Conservation (phyloP, 2,329 filamentous ascomycete species). For the Fusarium anguioides region DNA sequence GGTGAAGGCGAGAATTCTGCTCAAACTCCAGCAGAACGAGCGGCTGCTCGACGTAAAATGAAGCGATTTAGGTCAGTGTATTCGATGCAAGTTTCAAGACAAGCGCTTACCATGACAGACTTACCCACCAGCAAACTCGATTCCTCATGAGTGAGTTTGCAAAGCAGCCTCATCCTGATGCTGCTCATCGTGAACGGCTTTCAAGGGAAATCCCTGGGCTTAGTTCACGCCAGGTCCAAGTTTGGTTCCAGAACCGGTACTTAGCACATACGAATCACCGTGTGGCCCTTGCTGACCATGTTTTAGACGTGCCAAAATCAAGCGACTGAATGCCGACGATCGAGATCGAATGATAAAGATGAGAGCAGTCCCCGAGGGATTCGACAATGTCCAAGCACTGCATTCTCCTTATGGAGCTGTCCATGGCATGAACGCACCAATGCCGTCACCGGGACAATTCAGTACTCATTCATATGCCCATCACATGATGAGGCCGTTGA, state of each 20-base stretch:
- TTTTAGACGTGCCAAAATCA: slow-evolving; percentile 74
- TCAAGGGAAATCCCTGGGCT: slow-evolving; percentile 91
- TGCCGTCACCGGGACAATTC: slow-evolving; percentile 62
- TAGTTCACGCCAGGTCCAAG: slow-evolving; percentile 92
- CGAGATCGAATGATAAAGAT: slow-evolving; percentile 78
- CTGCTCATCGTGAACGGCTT: slow-evolving; percentile 86
- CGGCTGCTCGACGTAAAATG: slow-evolving; percentile 72
- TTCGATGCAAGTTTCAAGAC: background rate
- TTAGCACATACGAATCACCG: background rate
- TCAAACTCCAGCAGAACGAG: slow-evolving; percentile 67
- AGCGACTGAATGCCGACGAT: slow-evolving; percentile 76
- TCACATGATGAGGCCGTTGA: slow-evolving; percentile 73
- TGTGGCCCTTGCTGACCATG: slow-evolving; percentile 22
- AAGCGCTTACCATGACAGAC: slow-evolving; percentile 64
- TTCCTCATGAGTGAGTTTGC: slow-evolving; percentile 98
- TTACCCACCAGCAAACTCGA: slow-evolving; percentile 96
- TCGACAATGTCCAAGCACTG: slow-evolving; percentile 75
- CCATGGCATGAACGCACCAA: slow-evolving; percentile 61
- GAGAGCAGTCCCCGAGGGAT: slow-evolving; percentile 76
- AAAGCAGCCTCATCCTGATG: slow-evolving; percentile 93
- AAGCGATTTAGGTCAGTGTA: slow-evolving; percentile 79
- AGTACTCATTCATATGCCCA: slow-evolving; percentile 63
- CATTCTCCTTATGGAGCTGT: slow-evolving; percentile 75
- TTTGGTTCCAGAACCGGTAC: slow-evolving; percentile 98
- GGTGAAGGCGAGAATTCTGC: slow-evolving; percentile 50